Evolutionary conservation across 1,139 yeast species (phyloP).

Genomic region (Geotrichum bryndzae): DNA sequence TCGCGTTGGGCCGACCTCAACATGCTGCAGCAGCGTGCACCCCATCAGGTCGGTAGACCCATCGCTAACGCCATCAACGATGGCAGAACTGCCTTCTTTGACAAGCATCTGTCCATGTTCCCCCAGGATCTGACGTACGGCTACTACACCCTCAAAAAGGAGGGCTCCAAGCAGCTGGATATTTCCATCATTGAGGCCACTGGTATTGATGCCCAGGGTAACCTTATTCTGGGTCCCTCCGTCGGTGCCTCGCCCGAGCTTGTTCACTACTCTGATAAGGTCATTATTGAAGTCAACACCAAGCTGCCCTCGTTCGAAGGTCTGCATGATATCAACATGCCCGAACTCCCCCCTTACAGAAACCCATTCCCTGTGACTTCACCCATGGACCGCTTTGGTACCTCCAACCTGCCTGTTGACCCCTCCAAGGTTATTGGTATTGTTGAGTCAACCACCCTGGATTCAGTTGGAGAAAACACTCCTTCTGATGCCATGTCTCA

Average conservation of each 20-base stretch:
- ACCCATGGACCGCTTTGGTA: constrained; percentile 68
- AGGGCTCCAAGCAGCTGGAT: constrained; percentile 47
- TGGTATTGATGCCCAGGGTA: constrained; percentile 93
- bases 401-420: constrained; percentile 74
- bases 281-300: constrained; percentile 90
- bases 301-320: constrained; percentile 93
- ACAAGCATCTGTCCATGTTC: constrained; percentile 95
- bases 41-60: constrained; percentile 97
- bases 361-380: constrained; percentile 80
- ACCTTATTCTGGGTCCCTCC: constrained; percentile 93
- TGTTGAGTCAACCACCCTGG: constrained; percentile 72
- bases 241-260: constrained; percentile 97
- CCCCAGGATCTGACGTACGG: constrained; percentile 97
- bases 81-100: constrained; percentile 82
- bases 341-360: constrained; percentile 82
- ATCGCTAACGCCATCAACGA: constrained; percentile 84
- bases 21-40: constrained; percentile 87
- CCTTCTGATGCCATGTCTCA: constrained; percentile 78
- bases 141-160: constrained; percentile 64
- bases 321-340: constrained; percentile 90
- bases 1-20: constrained; percentile 85
- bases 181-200: constrained; percentile 92
- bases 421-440: constrained; percentile 84
- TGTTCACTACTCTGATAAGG: constrained; percentile 73
- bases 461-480: constrained; percentile 81